Conservation (phyloP, 2,329 filamentous ascomycete species). For the Aspergillus quadrilineatus region DNA sequence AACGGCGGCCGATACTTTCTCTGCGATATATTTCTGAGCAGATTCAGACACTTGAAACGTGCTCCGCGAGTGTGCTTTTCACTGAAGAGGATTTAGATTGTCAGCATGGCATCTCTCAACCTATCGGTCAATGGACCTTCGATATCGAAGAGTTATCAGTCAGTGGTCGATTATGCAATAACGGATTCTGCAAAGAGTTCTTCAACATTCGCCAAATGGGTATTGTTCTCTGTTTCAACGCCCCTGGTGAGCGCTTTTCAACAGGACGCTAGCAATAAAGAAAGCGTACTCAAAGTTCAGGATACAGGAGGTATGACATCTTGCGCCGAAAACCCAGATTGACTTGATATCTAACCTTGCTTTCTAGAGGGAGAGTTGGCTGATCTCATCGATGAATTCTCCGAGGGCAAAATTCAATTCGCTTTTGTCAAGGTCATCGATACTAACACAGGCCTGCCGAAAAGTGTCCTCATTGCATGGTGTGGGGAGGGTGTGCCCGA, state of each 20-base stretch:
- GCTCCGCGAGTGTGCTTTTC: neutral
- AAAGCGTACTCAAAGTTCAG: slow-evolving; percentile 94
- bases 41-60: neutral
- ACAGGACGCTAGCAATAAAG: slow-evolving; percentile 74
- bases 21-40: neutral
- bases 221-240: slow-evolving; percentile 86
- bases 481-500: slow-evolving; percentile 98
- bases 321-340: no score
- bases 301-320: slow-evolving; percentile 70
- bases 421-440: slow-evolving; percentile 96
- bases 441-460: slow-evolving; percentile 83
- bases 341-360: slow-evolving; percentile 20
- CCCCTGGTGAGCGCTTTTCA: slow-evolving; percentile 93
- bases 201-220: slow-evolving; percentile 87
- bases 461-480: slow-evolving; percentile 92
- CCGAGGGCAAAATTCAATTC: slow-evolving; percentile 93
- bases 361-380: slow-evolving; percentile 78
- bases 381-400: slow-evolving; percentile 93
- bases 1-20: neutral
- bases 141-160: slow-evolving; percentile 74
- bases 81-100: neutral
- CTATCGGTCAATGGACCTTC: slow-evolving; percentile 75
- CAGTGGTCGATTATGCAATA: slow-evolving; percentile 61
- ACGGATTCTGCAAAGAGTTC: slow-evolving; percentile 63
- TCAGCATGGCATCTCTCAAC: slow-evolving; percentile 73